Percentiles rank a stretch among this genome's conserved stretches.
Evolutionary conservation across 257 asterid species (phyloP).

Genomic region (Ballota nigra): DNA sequence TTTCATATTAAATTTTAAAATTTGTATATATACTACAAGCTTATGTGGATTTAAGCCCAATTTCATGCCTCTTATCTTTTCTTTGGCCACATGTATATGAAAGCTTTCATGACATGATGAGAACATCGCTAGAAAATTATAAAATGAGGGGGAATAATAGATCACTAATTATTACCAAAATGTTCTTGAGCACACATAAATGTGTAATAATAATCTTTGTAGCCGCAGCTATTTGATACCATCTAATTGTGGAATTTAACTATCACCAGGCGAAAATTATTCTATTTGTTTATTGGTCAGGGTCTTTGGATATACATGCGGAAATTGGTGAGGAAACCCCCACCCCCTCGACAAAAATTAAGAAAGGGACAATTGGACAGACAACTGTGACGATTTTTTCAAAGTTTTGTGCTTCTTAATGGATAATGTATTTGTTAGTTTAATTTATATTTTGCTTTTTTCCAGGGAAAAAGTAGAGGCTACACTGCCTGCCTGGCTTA

Average conservation of each 20-base stretch:
- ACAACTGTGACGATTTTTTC: slow-evolving; percentile 24
- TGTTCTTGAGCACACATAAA: background rate
- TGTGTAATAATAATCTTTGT: background rate
- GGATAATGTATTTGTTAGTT: slow-evolving; percentile 13
- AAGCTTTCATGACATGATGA: background rate
- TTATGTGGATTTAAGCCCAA: background rate
- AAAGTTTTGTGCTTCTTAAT: background rate
- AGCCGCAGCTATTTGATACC: background rate
- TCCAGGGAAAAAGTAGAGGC: background rate
- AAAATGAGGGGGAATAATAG: too few relatives aligned
- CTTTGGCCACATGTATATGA: background rate
- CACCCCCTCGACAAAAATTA: background rate
- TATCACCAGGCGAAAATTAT: background rate
- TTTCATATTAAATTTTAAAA: background rate
- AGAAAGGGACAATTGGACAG: background rate
- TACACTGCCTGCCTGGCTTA: background rate
- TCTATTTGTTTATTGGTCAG: background rate
- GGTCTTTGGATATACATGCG: slow-evolving; percentile 21
- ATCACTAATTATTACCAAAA: background rate
- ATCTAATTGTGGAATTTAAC: background rate
- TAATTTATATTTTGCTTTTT: background rate
- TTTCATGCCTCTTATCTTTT: background rate
- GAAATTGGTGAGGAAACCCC: slow-evolving; percentile 12
- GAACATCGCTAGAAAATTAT: too few relatives aligned
- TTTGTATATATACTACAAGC: background rate